Evolutionary conservation across 2,329 filamentous ascomycete species (phyloP), one percentile per base, ranked within the genome.

Genomic region (Zymoseptoria pseudotritici): DNA sequence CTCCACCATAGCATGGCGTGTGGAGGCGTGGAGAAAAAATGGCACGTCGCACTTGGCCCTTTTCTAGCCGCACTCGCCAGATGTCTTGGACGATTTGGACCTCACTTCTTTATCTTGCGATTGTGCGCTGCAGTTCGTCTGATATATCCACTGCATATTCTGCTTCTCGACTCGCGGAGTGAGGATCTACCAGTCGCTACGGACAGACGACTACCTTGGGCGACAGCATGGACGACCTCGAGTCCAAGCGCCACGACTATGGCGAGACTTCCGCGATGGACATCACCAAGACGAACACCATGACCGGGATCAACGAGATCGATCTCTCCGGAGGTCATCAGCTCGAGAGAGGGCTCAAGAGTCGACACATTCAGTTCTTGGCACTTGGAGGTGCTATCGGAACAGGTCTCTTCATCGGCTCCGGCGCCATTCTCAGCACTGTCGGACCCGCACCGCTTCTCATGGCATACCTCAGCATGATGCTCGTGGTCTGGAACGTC

Each of bases 331-430:
- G 53, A 20, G 54, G 52, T 13, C 50, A 62, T 26, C 61, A 63
- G 53, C 61, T 66, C 5, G 63, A 81, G 68, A 78, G 83, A 58
- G 82, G 82, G 17, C 76, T 85, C 58, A 84, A 85, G 74, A 82
- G 79, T 67, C 77, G 83, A 42, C 83, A 85, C 63, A 83, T 85
- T 50, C 83, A 85, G 57, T 84, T 86, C 71, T 74, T 86, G 46
- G 83, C 83, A 21, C 75, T 85, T 13, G 80, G 80, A 69, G 66
- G 65, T 20, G 66, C 66, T 2, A 66, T 69, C 22, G 69, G 69
- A 8, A 71, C 67, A 24, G 67, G 69, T n/a, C 61, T 70, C n/a
- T 71, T 72, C 61, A 61, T 72, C 20, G 68, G 67, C 31, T 64
- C 55, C 42, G 70, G 69, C 8, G 59, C 61, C 24, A 67, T 68